phyloP scores from a whole-genome alignment of 352 stramenopile genomes.

The Phytopythium kandeliae region DNA sequence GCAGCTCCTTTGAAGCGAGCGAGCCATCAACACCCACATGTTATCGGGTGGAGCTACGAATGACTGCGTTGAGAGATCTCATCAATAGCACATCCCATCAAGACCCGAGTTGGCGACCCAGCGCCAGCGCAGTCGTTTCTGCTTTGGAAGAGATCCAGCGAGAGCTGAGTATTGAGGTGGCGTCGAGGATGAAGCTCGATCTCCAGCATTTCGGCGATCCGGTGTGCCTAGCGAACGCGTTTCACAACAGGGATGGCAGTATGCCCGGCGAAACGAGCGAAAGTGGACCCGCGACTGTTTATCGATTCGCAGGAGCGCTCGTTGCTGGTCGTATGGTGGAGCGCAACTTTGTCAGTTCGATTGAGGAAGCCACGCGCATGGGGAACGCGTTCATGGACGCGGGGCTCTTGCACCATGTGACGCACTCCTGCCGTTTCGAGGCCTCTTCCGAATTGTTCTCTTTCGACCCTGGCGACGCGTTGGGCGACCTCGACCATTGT shows the following conservation, averaged over 20 bases:
- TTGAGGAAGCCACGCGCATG: constrained; percentile 28
- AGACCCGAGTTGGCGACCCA: constrained; percentile 26
- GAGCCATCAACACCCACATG: neutral
- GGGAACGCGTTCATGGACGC: constrained; percentile 45
- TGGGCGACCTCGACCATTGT: too few species aligned
- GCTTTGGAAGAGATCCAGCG: constrained; percentile 38
- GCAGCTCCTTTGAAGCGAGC: too few species aligned
- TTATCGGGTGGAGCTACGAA: too few species aligned
- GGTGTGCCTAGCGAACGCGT: too few species aligned
- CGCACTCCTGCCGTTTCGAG: constrained; percentile 29
- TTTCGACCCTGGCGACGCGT: too few species aligned
- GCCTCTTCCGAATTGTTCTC: constrained; percentile 21
- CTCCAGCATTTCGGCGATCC: neutral
- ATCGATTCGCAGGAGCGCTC: constrained; percentile 22
- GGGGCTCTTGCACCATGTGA: constrained; percentile 37
- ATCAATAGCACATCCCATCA: constrained; percentile 34
- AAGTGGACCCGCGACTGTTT: constrained; percentile 4
- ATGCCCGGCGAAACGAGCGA: too few species aligned
- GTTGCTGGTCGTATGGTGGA: constrained; percentile 22
- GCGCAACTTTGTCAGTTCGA: constrained; percentile 17
- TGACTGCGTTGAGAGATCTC: constrained; percentile 36
- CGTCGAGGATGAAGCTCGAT: constrained; percentile 1
- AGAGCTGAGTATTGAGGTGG: constrained; percentile 11
- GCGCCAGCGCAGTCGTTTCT: constrained; percentile 27
- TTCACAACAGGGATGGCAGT: too few species aligned